phyloP scores from a whole-genome alignment of 192 early-diverging fungal genomes.

The Backusella tarrabulga region DNA sequence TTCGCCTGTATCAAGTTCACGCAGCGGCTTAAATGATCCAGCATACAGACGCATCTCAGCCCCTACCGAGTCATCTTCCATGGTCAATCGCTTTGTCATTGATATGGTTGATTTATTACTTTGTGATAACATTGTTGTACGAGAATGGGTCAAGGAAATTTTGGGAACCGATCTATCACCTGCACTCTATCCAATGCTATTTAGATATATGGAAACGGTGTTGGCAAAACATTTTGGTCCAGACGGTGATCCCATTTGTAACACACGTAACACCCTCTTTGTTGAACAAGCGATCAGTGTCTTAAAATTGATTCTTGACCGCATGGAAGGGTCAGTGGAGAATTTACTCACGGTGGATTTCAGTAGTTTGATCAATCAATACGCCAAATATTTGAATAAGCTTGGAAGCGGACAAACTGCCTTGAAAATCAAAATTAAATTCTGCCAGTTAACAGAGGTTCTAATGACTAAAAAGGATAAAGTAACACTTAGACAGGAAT shows the following conservation, averaged over 20 bases:
- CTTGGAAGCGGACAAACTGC: slow-evolving; percentile 53
- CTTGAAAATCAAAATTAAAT: slow-evolving; percentile 69
- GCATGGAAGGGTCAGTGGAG: slow-evolving; percentile 58
- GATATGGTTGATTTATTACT: slow-evolving; percentile 76
- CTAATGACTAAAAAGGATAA: slow-evolving; percentile 74
- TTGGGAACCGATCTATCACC: slow-evolving; percentile 75
- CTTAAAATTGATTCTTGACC: slow-evolving; percentile 70
- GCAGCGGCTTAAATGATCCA: background rate
- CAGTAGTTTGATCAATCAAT: slow-evolving; percentile 60
- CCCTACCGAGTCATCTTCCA: slow-evolving; percentile 30
- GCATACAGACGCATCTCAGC: slow-evolving; percentile 15
- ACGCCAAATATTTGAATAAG: slow-evolving; percentile 71
- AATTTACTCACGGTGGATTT: slow-evolving; percentile 68
- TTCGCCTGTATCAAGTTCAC: slow-evolving; percentile 1
- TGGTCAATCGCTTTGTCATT: slow-evolving; percentile 68
- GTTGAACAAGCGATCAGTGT: slow-evolving; percentile 75
- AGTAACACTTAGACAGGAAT: slow-evolving; percentile 69
- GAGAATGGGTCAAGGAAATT: slow-evolving; percentile 78
- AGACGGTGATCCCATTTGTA: slow-evolving; percentile 49
- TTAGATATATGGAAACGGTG: slow-evolving; percentile 58
- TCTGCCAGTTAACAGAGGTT: slow-evolving; percentile 75
- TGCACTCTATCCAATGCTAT: slow-evolving; percentile 64
- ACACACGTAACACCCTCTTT: slow-evolving; percentile 63
- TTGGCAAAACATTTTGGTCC: slow-evolving; percentile 63
- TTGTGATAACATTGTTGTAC: slow-evolving; percentile 70